Conservation (phyloP, 495 filamentous ascomycete species). For the Aspergillus avenaceus region DNA sequence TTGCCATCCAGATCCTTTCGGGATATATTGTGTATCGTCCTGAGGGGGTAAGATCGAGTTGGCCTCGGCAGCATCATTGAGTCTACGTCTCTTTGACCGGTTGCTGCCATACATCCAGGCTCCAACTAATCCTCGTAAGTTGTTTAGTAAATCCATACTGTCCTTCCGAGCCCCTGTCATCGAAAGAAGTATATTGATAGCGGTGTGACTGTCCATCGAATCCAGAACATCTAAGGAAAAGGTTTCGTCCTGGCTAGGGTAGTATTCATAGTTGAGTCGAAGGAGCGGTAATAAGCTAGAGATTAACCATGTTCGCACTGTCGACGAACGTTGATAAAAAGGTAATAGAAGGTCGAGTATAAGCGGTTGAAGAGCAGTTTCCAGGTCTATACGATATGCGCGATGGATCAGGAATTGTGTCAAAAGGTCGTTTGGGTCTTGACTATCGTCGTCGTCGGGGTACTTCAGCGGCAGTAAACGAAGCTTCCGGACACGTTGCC, state of each 20-base stretch:
- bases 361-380: slow-evolving; percentile 71
- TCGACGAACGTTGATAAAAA: slow-evolving; percentile 64
- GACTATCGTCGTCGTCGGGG: slow-evolving; percentile 39
- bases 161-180: slow-evolving; percentile 48
- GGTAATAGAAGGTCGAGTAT: slow-evolving; percentile 68
- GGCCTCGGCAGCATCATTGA: slow-evolving; percentile 29
- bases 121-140: slow-evolving; percentile 70
- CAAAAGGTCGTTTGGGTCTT: slow-evolving; percentile 50
- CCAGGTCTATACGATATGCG: slow-evolving; percentile 69
- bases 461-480: slow-evolving; percentile 58
- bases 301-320: slow-evolving; percentile 70
- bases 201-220: slow-evolving; percentile 52
- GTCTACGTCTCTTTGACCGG: slow-evolving; percentile 56
- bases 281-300: slow-evolving; percentile 75
- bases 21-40: slow-evolving; percentile 13
- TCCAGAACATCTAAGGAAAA: slow-evolving; percentile 59
- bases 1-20: slow-evolving; percentile 58
- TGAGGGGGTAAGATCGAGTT: slow-evolving; percentile 28
- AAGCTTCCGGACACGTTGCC: slow-evolving; percentile 66
- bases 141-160: slow-evolving; percentile 54
- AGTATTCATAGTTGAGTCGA: slow-evolving; percentile 80
- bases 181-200: slow-evolving; percentile 64
- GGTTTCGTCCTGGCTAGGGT: slow-evolving; percentile 53
- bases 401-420: slow-evolving; percentile 72
- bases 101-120: slow-evolving; percentile 77